Evolutionary conservation across 1,139 yeast genomes (phyloP).

Genomic region (Meyerozyma smithsonii): DNA sequence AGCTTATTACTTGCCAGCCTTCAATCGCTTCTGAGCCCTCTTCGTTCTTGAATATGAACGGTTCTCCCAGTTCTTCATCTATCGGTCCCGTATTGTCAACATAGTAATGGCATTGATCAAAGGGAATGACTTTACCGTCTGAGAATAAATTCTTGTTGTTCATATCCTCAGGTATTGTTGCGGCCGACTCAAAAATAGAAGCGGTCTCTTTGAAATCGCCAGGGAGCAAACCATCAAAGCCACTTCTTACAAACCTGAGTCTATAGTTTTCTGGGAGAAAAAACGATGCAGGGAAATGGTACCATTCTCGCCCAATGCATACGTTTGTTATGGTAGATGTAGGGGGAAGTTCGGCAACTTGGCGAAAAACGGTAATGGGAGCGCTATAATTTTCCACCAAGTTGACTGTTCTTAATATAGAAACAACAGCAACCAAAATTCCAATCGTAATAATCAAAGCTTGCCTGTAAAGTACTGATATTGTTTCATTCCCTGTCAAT

Average conservation of each 20-base stretch:
- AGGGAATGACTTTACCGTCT: conserved; percentile 40
- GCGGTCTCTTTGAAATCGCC: conserved; percentile 65
- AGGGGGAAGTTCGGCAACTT: conserved; percentile 6
- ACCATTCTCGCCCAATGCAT: conserved; percentile 94
- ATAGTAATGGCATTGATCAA: conserved; percentile 51
- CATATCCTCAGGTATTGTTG: conserved; percentile 56
- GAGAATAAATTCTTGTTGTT: conserved; percentile 67
- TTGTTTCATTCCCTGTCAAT: background rate
- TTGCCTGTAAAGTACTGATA: background rate
- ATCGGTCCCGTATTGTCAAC: conserved; percentile 48
- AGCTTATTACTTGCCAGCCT: conserved; percentile 40
- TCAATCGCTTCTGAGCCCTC: conserved; percentile 8
- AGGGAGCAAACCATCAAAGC: conserved; percentile 84
- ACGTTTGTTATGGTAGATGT: conserved; percentile 38
- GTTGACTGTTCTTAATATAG: conserved; percentile 34
- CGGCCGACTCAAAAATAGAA: conserved; percentile 23
- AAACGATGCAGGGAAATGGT: conserved; percentile 84
- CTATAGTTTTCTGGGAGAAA: conserved; percentile 61
- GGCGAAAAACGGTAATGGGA: conserved; percentile 44
- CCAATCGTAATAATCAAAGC: conserved; percentile 9
- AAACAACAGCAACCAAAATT: conserved; percentile 18
- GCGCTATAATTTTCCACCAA: conserved; percentile 57
- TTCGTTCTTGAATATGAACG: conserved; percentile 15
- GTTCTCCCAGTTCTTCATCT: conserved; percentile 27
- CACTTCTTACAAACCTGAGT: conserved; percentile 64